Percentiles rank a stretch among this genome's conserved stretches.
phyloP scores from a whole-genome alignment of 441 rosid species.

The Arabidopsis lyrata region DNA sequence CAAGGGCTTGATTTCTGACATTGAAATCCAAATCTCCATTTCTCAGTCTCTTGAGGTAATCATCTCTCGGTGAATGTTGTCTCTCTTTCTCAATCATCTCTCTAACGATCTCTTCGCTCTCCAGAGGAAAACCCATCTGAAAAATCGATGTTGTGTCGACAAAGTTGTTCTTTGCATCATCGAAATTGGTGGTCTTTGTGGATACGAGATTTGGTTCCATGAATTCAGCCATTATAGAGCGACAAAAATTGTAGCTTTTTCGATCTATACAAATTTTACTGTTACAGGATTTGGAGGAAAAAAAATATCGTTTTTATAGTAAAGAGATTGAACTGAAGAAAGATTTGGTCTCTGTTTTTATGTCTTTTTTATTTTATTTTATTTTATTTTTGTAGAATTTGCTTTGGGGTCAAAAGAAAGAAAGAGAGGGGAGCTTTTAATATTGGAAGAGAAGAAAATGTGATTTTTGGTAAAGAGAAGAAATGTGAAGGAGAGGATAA shows the following conservation, averaged over 20 bases:
- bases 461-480: conserved; percentile 28
- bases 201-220: conserved; percentile 51
- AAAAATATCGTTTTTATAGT: background rate
- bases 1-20: conserved; percentile 53
- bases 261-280: conserved; percentile 42
- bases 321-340: conserved; percentile 36
- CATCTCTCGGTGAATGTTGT: conserved; percentile 55
- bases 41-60: conserved; percentile 56
- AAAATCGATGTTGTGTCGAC: conserved; percentile 41
- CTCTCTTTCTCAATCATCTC: conserved; percentile 59
- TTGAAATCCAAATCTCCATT: conserved; percentile 56
- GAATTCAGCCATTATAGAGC: conserved; percentile 50
- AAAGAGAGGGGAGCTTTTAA: conserved; percentile 2
- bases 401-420: conserved; percentile 10
- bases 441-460: conserved; percentile 6
- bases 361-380: conserved; percentile 7
- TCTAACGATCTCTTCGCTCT: conserved; percentile 50
- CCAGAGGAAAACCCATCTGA: conserved; percentile 55
- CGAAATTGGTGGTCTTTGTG: conserved; percentile 49
- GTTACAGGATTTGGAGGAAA: conserved; percentile 38
- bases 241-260: conserved; percentile 15
- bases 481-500: conserved; percentile 17
- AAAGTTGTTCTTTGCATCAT: conserved; percentile 41
- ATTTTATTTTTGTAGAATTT: conserved; percentile 25
- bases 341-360: conserved; percentile 35